A percentile compares a stretch with the other conserved stretches of the same genome.
These are phyloP conservation scores for Apiospora saccharicola DNA, from an alignment of 2,329 filamentous ascomycete species.

Conservation along the genomic window DNA sequence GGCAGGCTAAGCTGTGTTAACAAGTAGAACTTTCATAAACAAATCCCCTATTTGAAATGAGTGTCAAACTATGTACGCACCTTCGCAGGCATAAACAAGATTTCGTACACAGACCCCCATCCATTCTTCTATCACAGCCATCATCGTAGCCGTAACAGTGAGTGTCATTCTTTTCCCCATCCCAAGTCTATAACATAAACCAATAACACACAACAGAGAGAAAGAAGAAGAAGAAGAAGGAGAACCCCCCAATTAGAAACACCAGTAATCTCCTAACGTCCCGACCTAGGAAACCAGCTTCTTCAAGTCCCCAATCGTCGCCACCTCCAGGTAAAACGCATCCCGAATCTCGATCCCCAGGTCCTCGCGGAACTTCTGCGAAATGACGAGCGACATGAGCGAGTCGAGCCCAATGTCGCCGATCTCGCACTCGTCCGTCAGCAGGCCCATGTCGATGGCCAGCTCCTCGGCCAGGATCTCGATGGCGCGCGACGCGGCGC, in stretches of 20 bases:
- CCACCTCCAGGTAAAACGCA: slow-evolving; percentile 2
- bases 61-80: background rate
- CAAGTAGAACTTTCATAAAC: background rate
- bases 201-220: no score
- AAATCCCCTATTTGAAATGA: background rate
- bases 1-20: background rate
- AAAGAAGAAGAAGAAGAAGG: background rate
- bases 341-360: slow-evolving; percentile 27
- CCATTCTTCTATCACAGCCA: background rate
- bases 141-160: background rate
- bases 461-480: slow-evolving; percentile 60
- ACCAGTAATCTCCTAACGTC: background rate
- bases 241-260: no score
- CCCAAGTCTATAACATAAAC: background rate
- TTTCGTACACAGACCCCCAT: background rate
- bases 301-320: slow-evolving; percentile 10
- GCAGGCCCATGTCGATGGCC: slow-evolving; percentile 60
- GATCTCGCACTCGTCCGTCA: slow-evolving; percentile 43
- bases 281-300: background rate
- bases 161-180: background rate
- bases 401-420: slow-evolving; percentile 47
- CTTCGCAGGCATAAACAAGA: background rate
- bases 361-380: slow-evolving; percentile 43
- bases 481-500: background rate
- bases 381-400: slow-evolving; percentile 46